Percentiles rank a stretch among this genome's conserved stretches.
phyloP scores from a whole-genome alignment of 2,329 filamentous ascomycete genomes.

The Neonectria sp. region DNA sequence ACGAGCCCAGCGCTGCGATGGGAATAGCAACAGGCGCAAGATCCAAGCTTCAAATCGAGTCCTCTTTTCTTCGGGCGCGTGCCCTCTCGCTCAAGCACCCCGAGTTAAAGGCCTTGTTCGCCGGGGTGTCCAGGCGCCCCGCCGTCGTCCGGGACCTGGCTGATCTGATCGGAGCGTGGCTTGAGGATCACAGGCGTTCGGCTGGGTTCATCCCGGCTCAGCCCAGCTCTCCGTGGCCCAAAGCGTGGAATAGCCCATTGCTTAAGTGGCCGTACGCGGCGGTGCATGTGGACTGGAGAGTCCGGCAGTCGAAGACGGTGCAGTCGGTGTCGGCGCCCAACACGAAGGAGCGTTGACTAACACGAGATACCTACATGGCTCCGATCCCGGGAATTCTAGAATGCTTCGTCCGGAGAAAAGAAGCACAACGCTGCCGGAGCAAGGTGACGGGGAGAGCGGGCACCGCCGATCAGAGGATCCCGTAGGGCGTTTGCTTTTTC shows the following conservation, averaged over 20 bases:
- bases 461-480: constrained; percentile 15
- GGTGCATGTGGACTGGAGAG: not conserved
- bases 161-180: constrained; percentile 49
- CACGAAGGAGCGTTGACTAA: constrained; percentile 5
- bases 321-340: constrained; percentile 18
- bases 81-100: not conserved
- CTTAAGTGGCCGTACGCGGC: not conserved
- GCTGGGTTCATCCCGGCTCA: constrained; percentile 43
- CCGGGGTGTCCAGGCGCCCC: constrained; percentile 15
- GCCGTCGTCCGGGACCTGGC: constrained; percentile 25
- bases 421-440: not conserved
- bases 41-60: constrained; percentile 9
- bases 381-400: constrained; percentile 5
- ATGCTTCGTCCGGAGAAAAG: constrained; percentile 9
- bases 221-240: not conserved
- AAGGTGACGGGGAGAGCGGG: not conserved
- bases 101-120: not conserved
- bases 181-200: constrained; percentile 46
- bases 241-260: not conserved
- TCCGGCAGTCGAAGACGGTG: constrained; percentile 3
- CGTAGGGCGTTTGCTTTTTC: not conserved
- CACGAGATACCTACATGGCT: constrained; percentile 3
- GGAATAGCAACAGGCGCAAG: constrained; percentile 32
- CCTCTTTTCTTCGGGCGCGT: constrained; percentile 4
- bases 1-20: constrained; percentile 26